Evolutionary conservation across 2,329 filamentous ascomycete species (phyloP).

Genomic region (Pyrenophora graminea): DNA sequence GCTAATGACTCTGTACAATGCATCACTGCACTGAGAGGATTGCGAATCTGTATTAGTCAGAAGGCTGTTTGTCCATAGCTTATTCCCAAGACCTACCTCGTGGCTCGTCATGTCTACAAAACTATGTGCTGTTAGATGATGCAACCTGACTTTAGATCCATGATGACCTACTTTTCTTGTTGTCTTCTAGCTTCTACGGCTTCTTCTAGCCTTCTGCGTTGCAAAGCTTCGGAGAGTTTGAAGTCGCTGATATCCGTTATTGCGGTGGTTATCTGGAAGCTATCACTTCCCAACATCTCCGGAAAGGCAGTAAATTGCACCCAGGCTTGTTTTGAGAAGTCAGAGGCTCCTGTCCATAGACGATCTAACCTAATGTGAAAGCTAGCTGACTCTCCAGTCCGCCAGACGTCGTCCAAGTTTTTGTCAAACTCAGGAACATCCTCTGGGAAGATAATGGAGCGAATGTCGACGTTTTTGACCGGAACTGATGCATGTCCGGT

Average conservation of each 20-base stretch:
- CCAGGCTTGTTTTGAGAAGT: constrained; percentile 1
- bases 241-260: constrained; percentile 5
- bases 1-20: constrained; percentile 4
- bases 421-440: not conserved
- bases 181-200: constrained; percentile 3
- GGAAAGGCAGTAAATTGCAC: not conserved
- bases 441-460: not conserved
- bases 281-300: not conserved
- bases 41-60: not conserved
- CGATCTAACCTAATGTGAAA: not conserved
- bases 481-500: not conserved
- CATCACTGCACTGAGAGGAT: constrained; percentile 4
- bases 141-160: not conserved
- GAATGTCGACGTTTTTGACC: not conserved
- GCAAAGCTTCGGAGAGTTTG: not conserved
- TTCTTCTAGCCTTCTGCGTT: not conserved
- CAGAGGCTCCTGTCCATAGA: not conserved
- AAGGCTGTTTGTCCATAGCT: not conserved
- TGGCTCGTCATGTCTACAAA: constrained; percentile 6
- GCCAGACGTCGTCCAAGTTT: not conserved
- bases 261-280: not conserved
- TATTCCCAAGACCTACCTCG: not conserved
- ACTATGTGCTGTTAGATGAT: not conserved
- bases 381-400: not conserved
- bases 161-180: constrained; percentile 1